Percentiles rank a stretch among this genome's conserved stretches.
Conservation (phyloP, 2,329 filamentous ascomycete genomes). For the Xylariaceae sp. region DNA sequence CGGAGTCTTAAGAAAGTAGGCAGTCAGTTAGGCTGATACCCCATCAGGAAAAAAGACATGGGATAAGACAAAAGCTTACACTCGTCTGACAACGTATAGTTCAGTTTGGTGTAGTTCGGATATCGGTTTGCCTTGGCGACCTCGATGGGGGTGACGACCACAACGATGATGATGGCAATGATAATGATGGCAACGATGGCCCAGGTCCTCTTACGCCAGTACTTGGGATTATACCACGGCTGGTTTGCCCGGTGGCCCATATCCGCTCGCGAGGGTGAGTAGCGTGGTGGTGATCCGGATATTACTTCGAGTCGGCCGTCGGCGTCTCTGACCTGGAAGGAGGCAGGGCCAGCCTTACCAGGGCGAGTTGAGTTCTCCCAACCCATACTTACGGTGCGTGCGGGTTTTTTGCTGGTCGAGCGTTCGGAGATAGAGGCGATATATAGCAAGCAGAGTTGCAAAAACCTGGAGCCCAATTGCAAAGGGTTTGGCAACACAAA, state of each 20-base stretch:
- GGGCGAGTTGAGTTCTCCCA: constrained; percentile 26
- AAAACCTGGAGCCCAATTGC: constrained; percentile 13
- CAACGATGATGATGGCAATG: constrained; percentile 40
- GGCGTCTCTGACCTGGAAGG: constrained; percentile 28
- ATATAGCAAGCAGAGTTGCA: constrained; percentile 18
- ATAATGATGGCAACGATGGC: constrained; percentile 38
- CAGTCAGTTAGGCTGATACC: constrained; percentile 2
- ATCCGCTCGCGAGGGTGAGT: constrained; percentile 20
- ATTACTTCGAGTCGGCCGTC: constrained; percentile 26
- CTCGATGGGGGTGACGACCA: constrained; percentile 51
- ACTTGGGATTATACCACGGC: constrained; percentile 50
- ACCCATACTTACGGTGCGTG: constrained; percentile 25
- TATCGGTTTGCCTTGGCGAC: constrained; percentile 47
- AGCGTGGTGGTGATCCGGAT: constrained; percentile 21
- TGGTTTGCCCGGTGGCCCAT: constrained; percentile 25
- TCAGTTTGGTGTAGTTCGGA: constrained; percentile 51
- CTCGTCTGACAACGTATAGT: constrained; percentile 52
- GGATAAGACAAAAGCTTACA: constrained; percentile 42
- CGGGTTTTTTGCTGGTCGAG: constrained; percentile 1
- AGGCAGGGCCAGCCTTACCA: constrained; percentile 23
- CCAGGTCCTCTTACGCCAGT: constrained; percentile 59
- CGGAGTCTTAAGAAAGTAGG: constrained; percentile 47
- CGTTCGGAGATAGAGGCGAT: constrained; percentile 2
- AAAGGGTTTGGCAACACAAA: neutral
- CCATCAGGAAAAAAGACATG: no score